phyloP scores from a whole-genome alignment of 2,329 filamentous ascomycete genomes.

The Chaetomium sp. region DNA sequence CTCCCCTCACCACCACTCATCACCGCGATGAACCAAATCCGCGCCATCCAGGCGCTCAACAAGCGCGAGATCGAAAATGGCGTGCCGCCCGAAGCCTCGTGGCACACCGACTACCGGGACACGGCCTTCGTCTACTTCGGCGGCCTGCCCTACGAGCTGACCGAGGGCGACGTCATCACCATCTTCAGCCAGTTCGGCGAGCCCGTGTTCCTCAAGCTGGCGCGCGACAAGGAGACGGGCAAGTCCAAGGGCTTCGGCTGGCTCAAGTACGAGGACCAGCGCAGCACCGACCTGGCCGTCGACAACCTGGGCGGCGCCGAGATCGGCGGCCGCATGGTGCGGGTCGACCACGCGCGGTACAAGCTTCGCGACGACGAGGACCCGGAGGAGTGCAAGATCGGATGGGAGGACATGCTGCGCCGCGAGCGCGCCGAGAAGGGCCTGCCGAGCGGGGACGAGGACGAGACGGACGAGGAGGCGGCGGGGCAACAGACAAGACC shows the following conservation, averaged over 20 bases:
- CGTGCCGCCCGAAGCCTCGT: slow-evolving; percentile 84
- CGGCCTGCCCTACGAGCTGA: slow-evolving; percentile 86
- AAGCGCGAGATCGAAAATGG: slow-evolving; percentile 91
- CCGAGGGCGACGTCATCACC: slow-evolving; percentile 92
- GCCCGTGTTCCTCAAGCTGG: slow-evolving; percentile 88
- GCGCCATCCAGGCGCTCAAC: slow-evolving; percentile 89
- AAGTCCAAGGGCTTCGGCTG: slow-evolving; percentile 95
- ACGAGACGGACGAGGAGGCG: slow-evolving; percentile 49
- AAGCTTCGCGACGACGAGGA: slow-evolving; percentile 82
- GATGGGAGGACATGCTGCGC: slow-evolving; percentile 61
- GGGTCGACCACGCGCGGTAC: slow-evolving; percentile 92
- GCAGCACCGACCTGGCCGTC: slow-evolving; percentile 92
- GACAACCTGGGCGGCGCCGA: slow-evolving; percentile 91
- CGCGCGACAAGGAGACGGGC: slow-evolving; percentile 92
- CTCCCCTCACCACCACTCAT: neutral
- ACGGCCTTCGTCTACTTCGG: slow-evolving; percentile 97
- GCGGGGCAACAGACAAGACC: slow-evolving; percentile 51
- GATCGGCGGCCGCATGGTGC: slow-evolving; percentile 75
- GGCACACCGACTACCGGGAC: slow-evolving; percentile 94
- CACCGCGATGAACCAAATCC: slow-evolving; percentile 82
- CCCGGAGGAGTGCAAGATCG: slow-evolving; percentile 59
- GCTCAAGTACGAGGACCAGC: slow-evolving; percentile 97
- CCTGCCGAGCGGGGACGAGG: slow-evolving; percentile 48
- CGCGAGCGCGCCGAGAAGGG: slow-evolving; percentile 50
- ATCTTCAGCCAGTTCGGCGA: slow-evolving; percentile 98